Evolutionary conservation across 805 yeast genomes (phyloP).

Genomic region (Cyberlindnera amylophila): DNA sequence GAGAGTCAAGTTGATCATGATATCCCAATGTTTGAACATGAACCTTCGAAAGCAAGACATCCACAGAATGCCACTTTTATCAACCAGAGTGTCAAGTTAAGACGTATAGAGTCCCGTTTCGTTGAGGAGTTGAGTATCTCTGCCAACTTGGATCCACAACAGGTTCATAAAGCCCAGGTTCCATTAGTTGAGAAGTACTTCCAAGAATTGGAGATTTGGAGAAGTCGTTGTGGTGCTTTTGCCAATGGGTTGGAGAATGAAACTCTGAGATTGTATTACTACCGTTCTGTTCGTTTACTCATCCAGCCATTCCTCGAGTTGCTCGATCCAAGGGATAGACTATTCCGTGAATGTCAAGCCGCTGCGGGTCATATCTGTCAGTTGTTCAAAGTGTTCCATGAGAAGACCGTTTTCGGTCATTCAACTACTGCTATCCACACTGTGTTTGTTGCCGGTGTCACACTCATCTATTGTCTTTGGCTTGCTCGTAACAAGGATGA

Average conservation of each 20-base stretch:
- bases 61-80: slow-evolving; percentile 35
- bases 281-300: slow-evolving; percentile 53
- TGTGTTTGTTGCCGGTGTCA: slow-evolving; percentile 65
- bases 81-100: slow-evolving; percentile 51
- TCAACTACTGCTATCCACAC: slow-evolving; percentile 66
- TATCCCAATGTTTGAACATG: slow-evolving; percentile 47
- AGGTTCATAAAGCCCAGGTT: slow-evolving; percentile 35
- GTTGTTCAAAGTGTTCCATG: slow-evolving; percentile 58
- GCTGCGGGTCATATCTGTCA: slow-evolving; percentile 71
- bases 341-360: slow-evolving; percentile 64
- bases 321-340: slow-evolving; percentile 54
- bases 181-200: slow-evolving; percentile 49
- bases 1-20: slow-evolving; percentile 47
- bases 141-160: slow-evolving; percentile 25
- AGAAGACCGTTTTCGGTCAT: slow-evolving; percentile 58
- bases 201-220: slow-evolving; percentile 55
- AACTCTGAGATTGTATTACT: slow-evolving; percentile 55
- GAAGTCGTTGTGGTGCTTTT: slow-evolving; percentile 47
- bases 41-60: slow-evolving; percentile 33
- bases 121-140: slow-evolving; percentile 47
- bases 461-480: slow-evolving; percentile 65
- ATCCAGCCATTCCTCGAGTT: slow-evolving; percentile 64
- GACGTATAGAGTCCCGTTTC: slow-evolving; percentile 58
- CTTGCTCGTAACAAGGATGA: slow-evolving; percentile 59
- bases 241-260: slow-evolving; percentile 52